Evolutionary conservation across 768 basidiomycete species (phyloP).

Genomic region (Gymnopilus dilepis): DNA sequence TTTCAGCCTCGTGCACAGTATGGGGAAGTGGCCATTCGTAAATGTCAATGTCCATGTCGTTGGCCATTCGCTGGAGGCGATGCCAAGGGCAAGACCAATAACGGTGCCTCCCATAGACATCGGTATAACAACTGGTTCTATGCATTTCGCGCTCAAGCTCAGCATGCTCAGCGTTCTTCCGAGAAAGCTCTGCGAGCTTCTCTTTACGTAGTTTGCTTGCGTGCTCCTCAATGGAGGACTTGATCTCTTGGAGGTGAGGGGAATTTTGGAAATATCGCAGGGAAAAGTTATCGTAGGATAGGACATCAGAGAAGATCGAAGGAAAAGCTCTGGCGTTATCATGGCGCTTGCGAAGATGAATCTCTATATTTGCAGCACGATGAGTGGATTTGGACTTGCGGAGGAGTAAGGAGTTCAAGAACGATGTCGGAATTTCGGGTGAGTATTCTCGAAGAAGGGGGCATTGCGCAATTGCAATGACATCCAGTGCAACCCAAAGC

Average conservation of each 20-base stretch:
- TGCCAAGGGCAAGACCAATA: too few species aligned
- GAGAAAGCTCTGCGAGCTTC: conserved; percentile 33
- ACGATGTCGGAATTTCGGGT: conserved; percentile 44
- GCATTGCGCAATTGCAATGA: conserved; percentile 33
- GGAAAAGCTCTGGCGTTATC: conserved; percentile 10
- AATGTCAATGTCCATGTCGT: conserved; percentile 32
- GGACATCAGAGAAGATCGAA: conserved; percentile 39
- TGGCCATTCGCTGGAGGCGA: conserved; percentile 20
- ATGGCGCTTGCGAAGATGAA: conserved; percentile 38
- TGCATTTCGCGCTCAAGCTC: not conserved
- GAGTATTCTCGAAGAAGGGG: conserved; percentile 50
- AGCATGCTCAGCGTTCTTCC: conserved; percentile 15
- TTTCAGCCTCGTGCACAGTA: conserved; percentile 23
- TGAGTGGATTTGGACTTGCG: conserved; percentile 32
- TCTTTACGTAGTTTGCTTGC: conserved; percentile 25
- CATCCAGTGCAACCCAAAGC: conserved; percentile 55
- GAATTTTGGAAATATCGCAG: conserved; percentile 39
- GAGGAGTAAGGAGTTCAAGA: conserved; percentile 50
- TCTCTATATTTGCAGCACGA: conserved; percentile 32
- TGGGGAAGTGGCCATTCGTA: conserved; percentile 55
- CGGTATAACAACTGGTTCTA: conserved; percentile 11
- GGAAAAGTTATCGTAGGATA: conserved; percentile 30
- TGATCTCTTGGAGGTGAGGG: conserved; percentile 24
- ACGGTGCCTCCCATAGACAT: too few species aligned
- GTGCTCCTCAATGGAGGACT: conserved; percentile 31